A percentile compares a stretch with the other conserved stretches of the same genome.
Conservation (phyloP, 169 alveolate genomes). For the Plasmodium blacklocki region DNA sequence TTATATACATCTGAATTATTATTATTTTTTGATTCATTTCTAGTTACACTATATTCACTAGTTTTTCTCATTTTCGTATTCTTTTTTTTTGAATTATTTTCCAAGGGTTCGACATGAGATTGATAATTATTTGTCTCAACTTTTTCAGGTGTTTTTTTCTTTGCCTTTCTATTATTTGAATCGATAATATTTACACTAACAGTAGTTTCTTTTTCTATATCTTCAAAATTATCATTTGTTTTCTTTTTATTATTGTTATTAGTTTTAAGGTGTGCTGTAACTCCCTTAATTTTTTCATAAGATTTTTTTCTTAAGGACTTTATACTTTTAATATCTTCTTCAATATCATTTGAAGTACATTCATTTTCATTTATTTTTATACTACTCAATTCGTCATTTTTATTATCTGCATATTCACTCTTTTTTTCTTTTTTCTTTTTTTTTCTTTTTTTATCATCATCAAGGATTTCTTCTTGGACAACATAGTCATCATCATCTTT, state of each 20-base stretch:
- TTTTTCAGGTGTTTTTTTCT: conserved; percentile 46
- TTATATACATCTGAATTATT: conserved; percentile 26
- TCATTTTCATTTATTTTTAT: conserved; percentile 8
- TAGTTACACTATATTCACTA: conserved; percentile 43
- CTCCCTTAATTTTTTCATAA: conserved; percentile 24
- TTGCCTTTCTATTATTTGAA: conserved; percentile 1
- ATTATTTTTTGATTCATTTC: conserved; percentile 40
- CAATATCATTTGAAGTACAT: not conserved
- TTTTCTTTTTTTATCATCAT: not conserved
- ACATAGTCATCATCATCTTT: not conserved
- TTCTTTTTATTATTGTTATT: conserved; percentile 30
- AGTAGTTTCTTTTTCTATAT: conserved; percentile 7
- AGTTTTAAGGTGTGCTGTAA: conserved; percentile 3
- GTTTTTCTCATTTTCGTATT: conserved; percentile 24
- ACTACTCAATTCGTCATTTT: conserved; percentile 12
- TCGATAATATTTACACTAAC: conserved; percentile 1
- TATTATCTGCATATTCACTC: not conserved
- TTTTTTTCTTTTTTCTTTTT: conserved; percentile 16
- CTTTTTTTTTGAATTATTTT: conserved; percentile 19
- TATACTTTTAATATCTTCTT: not conserved
- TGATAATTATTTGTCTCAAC: conserved; percentile 16
- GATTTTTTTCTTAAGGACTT: conserved; percentile 26
- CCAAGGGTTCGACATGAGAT: not conserved
- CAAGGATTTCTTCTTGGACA: not conserved
- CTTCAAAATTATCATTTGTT: conserved; percentile 3